phyloP scores from a whole-genome alignment of 495 filamentous ascomycete genomes.

The Rhypophila decipiens region DNA sequence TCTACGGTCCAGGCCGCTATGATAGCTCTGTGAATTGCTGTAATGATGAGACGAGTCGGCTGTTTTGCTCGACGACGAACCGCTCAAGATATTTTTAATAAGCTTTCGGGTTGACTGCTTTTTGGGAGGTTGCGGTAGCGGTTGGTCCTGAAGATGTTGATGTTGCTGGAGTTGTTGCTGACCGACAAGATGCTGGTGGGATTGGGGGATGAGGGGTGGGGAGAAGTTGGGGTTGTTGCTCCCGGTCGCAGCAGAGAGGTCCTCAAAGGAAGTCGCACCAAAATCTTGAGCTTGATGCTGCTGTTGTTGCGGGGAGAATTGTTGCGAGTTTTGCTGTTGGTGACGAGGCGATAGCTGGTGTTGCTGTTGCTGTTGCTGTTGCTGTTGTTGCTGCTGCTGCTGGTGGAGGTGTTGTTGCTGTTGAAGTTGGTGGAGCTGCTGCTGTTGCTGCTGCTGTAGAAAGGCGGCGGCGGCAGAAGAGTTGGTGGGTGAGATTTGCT shows the following conservation, averaged over 20 bases:
- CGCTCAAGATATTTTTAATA: conserved; percentile 39
- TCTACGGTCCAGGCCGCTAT: conserved; percentile 34
- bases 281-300: conserved; percentile 7
- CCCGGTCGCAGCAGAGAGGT: neutral
- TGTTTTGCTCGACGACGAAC: conserved; percentile 27
- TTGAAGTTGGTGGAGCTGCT: conserved; percentile 14
- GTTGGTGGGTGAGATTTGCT: conserved; percentile 21
- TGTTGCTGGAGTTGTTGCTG: conserved; percentile 4
- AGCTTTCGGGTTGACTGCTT: conserved; percentile 40
- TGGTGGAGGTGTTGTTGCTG: conserved; percentile 33
- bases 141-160: conserved; percentile 8
- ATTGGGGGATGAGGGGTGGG: neutral
- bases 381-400: conserved; percentile 24
- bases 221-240: neutral
- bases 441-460: conserved; percentile 18
- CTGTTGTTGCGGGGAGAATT: conserved; percentile 26
- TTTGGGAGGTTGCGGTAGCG: conserved; percentile 22
- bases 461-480: conserved; percentile 28
- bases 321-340: conserved; percentile 31
- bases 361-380: conserved; percentile 15
- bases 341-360: conserved; percentile 16
- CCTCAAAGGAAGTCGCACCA: neutral
- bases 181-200: neutral
- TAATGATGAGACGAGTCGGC: conserved; percentile 29
- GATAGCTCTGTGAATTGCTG: conserved; percentile 22